A percentile compares a stretch with the other conserved stretches of the same genome.
phyloP scores from a whole-genome alignment of 305 asterid species.

The Solanum chacoense region DNA sequence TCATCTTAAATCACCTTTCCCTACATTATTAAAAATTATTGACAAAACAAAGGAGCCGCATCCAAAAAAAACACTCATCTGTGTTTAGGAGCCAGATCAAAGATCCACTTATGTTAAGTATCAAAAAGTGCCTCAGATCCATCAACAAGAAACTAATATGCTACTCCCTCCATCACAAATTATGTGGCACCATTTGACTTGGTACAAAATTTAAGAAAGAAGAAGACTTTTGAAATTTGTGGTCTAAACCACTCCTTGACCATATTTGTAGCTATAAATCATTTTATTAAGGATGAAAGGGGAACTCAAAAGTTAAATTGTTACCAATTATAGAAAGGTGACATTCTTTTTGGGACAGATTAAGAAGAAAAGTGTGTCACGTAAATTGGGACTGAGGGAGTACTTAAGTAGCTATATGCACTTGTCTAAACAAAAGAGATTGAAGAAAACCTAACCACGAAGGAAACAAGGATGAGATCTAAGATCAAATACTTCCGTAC shows the following conservation, averaged over 20 bases:
- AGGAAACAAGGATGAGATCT: not conserved
- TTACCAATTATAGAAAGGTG: not conserved
- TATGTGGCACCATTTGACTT: not conserved
- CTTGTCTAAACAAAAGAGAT: not conserved
- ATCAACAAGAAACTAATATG: not conserved
- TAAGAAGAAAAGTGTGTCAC: not conserved
- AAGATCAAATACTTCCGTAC: conserved; percentile 5
- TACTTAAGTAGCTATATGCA: not conserved
- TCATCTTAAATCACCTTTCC: not conserved
- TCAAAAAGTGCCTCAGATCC: not conserved
- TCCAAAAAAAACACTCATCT: not conserved
- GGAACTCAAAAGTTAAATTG: not conserved
- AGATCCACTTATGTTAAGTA: not conserved
- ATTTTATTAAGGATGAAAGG: not conserved
- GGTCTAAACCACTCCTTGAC: not conserved
- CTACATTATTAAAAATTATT: not conserved
- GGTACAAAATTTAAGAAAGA: not conserved
- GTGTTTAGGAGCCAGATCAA: not conserved
- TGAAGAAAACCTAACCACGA: not conserved
- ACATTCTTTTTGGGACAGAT: not conserved
- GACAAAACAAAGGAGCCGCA: not conserved
- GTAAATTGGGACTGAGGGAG: not conserved
- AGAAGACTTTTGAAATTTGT: not conserved
- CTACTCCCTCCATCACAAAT: not conserved
- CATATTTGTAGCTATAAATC: not conserved